Base-by-base conservation (phyloP, 2,329 filamentous ascomycete species). In the Trichoderma atrobrunneum region DNA sequence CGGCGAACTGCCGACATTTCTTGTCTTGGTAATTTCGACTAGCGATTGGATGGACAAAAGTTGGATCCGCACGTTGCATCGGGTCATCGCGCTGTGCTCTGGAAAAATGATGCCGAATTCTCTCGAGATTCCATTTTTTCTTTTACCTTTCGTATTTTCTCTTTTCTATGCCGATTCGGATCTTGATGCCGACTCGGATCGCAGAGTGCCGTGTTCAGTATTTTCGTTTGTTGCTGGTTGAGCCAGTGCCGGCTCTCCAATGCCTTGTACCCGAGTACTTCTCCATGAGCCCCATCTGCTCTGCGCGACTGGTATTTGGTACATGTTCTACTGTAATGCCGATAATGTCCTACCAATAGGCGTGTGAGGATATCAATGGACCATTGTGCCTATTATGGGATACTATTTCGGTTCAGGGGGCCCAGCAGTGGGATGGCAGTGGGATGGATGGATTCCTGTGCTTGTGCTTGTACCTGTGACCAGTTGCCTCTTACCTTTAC, bases 1-100 rank as follows among this genome's bases (percentile, higher is more conserved):
- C 68, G 68, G 30, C 1, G 24, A 64, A 71, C 57, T 64, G 48
- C 68, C 68, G 68, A 24, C 7, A 71, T 56, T 60, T 32, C n/a
- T 21, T 36, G n/a, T 54, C 21, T 18, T 36, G 28, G 39, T 21
- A 61, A 61, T 62, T 30, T 67, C 64, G 64, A 66, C 32, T 43
- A 43, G 34, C 39, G 39, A 43, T 26, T 26, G 26, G 26, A 26
- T 43, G 16, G 39, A 8, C 16, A n/a, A 10, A 43, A 2, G 12
- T 5, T 14, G 7, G 2, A 54, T 54, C 48, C 48, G 18, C 48
- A 54, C 48, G 21, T 18, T 24, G 48, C n/a, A 24, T 21, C n/a
- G 18, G 43, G 18, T 11, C 43, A 12, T 54, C 48, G n/a, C 21
- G 43, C 10, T 51, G 36, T 51, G 43, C 21, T 7, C 48, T 54